Evolutionary conservation across 768 basidiomycete genomes (phyloP), one percentile per base, ranked within the genome.

Genomic region (Agrocybe praecox): DNA sequence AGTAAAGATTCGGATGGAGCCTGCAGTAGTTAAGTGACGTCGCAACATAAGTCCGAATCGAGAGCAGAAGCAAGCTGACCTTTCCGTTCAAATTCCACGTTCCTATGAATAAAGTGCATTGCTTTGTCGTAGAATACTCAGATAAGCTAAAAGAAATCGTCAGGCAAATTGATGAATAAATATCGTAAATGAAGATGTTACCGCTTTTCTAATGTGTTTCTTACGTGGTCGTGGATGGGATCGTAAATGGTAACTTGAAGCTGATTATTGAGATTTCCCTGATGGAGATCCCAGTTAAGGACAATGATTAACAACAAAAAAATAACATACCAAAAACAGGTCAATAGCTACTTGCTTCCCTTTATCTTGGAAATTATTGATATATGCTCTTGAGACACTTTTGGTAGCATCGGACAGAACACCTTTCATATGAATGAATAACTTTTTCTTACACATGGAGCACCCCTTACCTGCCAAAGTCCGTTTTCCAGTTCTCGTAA

Each of bases 351-450:
- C 71, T 66, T 99, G 97, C 69, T 99, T 99, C 34, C 83, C 86
- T 69, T 92, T 92, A 69, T 99, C 97, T 65, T 96, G 91, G 68
- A 99, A 97, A 68, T 98, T 98, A 66, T 96, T 97, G 66, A 98
- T 96, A 66, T 98, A 99, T 34, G 96, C 96, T 57, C 96, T 85
- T 2, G 92, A 94, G 29, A 94, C 90, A 65, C 92, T 96, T 71
- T 99, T 99, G 4, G 94, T 96, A 3, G 96, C 97, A 74, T 99
- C 96, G 6, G 94, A 95, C 21, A 99, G 73, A 42, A 98, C 84
- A 46, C 96, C 96, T 83, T 70, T 29, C 53, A 52, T 55, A 57
- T 50, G 19, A 53, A 56, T 23, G 52, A 49, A 43, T 36, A 46
- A 49, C 46, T 40, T 26, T 33, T 51, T 44, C 26, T 53, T 24